Evolutionary conservation across 1,284 basidiomycete species (phyloP).

Genomic region (Inonotus obliquus): DNA sequence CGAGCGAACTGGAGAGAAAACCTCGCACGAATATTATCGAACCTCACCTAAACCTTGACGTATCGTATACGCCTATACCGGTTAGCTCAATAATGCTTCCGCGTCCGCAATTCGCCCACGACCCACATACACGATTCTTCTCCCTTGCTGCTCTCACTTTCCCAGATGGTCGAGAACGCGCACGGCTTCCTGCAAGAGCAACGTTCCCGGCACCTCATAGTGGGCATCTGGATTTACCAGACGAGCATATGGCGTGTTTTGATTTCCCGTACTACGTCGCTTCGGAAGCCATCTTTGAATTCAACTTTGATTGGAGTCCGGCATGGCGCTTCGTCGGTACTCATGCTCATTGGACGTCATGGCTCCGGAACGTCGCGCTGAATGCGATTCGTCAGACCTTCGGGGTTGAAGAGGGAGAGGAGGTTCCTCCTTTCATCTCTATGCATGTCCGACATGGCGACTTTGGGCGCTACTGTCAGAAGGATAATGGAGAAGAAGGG

Average conservation of each 20-base stretch:
- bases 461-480: slow-evolving; percentile 47
- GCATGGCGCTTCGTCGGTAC: slow-evolving; percentile 45
- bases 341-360: slow-evolving; percentile 41
- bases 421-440: slow-evolving; percentile 49
- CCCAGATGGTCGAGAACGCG: slow-evolving; percentile 33
- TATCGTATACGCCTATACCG: slow-evolving; percentile 44
- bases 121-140: slow-evolving; percentile 43
- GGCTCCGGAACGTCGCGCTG: slow-evolving; percentile 35
- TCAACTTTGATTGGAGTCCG: slow-evolving; percentile 41
- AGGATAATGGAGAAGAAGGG: slow-evolving; percentile 31
- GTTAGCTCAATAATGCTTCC: slow-evolving; percentile 37
- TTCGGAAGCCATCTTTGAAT: slow-evolving; percentile 38
- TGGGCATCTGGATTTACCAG: slow-evolving; percentile 36
- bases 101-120: slow-evolving; percentile 33
- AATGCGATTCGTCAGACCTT: slow-evolving; percentile 40
- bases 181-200: slow-evolving; percentile 27
- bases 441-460: slow-evolving; percentile 63
- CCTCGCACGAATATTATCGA: slow-evolving; percentile 46
- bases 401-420: slow-evolving; percentile 30
- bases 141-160: slow-evolving; percentile 41
- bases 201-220: slow-evolving; percentile 27
- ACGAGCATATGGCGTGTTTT: slow-evolving; percentile 49
- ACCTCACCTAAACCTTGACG: slow-evolving; percentile 44
- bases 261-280: slow-evolving; percentile 51
- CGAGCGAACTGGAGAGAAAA: slow-evolving; percentile 28